A percentile compares a stretch with the other conserved stretches of the same genome.
Conservation (phyloP, 768 basidiomycete species). For the Lepiota subincarnata region DNA sequence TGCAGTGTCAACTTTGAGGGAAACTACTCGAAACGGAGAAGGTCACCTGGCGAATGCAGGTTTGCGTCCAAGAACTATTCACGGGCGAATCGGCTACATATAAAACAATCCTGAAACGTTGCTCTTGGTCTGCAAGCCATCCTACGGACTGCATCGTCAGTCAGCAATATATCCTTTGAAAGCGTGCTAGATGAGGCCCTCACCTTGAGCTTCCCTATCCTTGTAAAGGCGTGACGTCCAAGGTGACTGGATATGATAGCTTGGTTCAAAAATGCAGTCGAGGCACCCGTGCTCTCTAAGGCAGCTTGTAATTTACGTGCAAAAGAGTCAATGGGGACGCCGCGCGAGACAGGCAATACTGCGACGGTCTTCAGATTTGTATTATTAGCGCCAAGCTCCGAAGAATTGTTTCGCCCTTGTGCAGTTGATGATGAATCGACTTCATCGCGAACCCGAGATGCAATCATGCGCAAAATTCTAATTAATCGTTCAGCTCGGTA, state of each 20-base stretch:
- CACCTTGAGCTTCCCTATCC: conserved; percentile 96
- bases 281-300: conserved; percentile 89
- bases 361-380: conserved; percentile 92
- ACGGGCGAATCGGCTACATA: conserved; percentile 97
- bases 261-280: conserved; percentile 91
- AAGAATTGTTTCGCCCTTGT: conserved; percentile 46
- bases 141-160: conserved; percentile 37
- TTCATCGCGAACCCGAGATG: conserved; percentile 84
- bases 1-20: not conserved
- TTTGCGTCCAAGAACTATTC: conserved; percentile 96
- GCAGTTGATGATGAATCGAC: conserved; percentile 57
- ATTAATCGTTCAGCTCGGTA: not conserved
- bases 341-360: conserved; percentile 81
- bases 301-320: conserved; percentile 85
- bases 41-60: conserved; percentile 86
- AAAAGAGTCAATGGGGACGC: conserved; percentile 86
- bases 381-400: conserved; percentile 73
- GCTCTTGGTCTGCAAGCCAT: conserved; percentile 95
- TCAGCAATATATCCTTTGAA: not conserved
- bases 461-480: conserved; percentile 84
- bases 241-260: conserved; percentile 88
- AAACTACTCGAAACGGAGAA: not conserved
- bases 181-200: conserved; percentile 31
- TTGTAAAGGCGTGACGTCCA: conserved; percentile 90
- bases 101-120: conserved; percentile 87